Percentiles rank a stretch among this genome's conserved stretches.
These are phyloP conservation scores for Biscutella laevigata DNA, from an alignment of 441 rosid genomes.

Conservation along the genomic window DNA sequence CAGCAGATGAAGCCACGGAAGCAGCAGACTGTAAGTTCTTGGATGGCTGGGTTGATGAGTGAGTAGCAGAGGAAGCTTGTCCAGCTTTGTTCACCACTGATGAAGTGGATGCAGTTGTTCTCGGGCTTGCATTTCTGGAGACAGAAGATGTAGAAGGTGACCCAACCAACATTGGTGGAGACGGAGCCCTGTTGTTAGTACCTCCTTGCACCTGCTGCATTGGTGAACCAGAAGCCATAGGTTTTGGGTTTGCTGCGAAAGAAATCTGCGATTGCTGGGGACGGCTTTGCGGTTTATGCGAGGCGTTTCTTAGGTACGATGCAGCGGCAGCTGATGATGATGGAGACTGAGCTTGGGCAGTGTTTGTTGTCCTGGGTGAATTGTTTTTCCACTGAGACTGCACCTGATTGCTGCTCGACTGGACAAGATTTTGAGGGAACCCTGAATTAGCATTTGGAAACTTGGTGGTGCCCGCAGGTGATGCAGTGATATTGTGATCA, in stretches of 20 bases:
- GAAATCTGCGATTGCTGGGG: constrained; percentile 61
- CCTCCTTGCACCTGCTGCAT: constrained; percentile 35
- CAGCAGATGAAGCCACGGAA: constrained; percentile 49
- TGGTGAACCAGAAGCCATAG: constrained; percentile 28
- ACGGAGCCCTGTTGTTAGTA: constrained; percentile 38
- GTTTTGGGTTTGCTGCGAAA: constrained; percentile 52
- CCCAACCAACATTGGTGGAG: no score
- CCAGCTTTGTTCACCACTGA: constrained; percentile 46
- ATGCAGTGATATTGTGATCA: constrained; percentile 44
- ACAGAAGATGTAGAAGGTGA: constrained; percentile 64
- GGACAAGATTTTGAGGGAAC: constrained; percentile 55
- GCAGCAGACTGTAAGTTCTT: constrained; percentile 28
- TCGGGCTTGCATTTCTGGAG: constrained; percentile 69
- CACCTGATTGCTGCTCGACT: constrained; percentile 37
- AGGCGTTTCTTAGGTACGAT: constrained; percentile 37
- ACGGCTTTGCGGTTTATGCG: constrained; percentile 59
- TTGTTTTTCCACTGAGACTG: constrained; percentile 70
- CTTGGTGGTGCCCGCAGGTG: constrained; percentile 36
- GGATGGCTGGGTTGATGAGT: constrained; percentile 51
- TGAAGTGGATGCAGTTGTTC: constrained; percentile 40
- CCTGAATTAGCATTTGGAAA: constrained; percentile 37
- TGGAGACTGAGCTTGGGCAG: constrained; percentile 42
- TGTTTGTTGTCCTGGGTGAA: constrained; percentile 35
- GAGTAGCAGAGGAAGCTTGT: constrained; percentile 41
- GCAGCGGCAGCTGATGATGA: constrained; percentile 40